Evolutionary conservation across 225 moss, liverwort and hornwort genomes (phyloP), one percentile per base, ranked within the genome.

Genomic region (Takakia lepidozioides): DNA sequence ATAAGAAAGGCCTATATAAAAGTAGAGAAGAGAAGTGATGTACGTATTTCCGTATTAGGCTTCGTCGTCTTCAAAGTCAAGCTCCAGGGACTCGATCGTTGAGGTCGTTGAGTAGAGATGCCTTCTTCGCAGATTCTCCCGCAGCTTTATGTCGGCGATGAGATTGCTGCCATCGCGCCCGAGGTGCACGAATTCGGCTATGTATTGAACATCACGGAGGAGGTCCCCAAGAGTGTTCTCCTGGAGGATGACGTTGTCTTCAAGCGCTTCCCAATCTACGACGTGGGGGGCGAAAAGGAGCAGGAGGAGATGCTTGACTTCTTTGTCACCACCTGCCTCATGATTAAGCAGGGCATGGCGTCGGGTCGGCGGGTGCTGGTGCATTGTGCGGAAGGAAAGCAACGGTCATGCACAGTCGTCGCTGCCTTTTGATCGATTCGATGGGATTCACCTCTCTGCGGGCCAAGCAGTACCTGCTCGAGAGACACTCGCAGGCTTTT

Each of bases 321-420:
- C 27, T 48, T 48, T n/a, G 14, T 16, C 5, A 26, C 8, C 15
- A 28, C 28, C 16, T 27, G 6, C 28, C 8, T 17, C 5, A 27
- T 48, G 4, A 48, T 48, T 26, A 16, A 27, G 13, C 11, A 19
- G 14, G 7, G 27, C 10, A 7, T 48, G 17, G 26, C 10, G 15
- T n/a, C 17, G 7, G 48, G 8, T 48, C 27, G 1, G 26, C 28
- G 27, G 8, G 9, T 48, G 27, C 29, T 48, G 27, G 48, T 48
- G 26, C 48, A 48, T 29, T 48, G 48, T 29, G 48, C 48, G 27
- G 48, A 48, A 17, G 48, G 48, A 28, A 48, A 48, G 17, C 48
- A 48, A 48, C 11, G 48, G 4, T 48, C 48, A 3, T 48, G 48
- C 28, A 48, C 48, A 6, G 27, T 48, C 27, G 17, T 28, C 16